Conservation (phyloP, 441 rosid genomes). For the Breynia disticha region DNA sequence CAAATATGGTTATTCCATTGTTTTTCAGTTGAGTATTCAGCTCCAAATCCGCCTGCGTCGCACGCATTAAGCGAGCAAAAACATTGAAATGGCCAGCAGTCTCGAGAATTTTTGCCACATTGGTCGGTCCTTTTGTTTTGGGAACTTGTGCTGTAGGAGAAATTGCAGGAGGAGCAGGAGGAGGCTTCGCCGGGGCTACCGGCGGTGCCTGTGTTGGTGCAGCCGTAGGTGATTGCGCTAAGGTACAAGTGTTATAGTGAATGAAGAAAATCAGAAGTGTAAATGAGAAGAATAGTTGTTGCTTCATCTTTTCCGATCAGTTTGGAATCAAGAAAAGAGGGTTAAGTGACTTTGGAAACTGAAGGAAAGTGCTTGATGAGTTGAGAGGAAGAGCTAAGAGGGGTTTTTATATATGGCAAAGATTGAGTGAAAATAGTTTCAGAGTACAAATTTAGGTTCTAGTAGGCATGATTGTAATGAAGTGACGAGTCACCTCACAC, state of each 20-base stretch:
- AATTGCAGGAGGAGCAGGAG: not conserved
- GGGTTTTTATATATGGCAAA: too few relatives aligned
- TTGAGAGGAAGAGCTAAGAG: too few relatives aligned
- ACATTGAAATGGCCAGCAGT: conserved; percentile 54
- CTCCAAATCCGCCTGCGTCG: conserved; percentile 41
- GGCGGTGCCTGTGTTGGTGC: conserved; percentile 17
- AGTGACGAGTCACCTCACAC: too few relatives aligned
- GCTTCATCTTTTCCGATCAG: conserved; percentile 17
- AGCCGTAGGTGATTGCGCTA: conserved; percentile 23
- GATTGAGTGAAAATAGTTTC: too few relatives aligned
- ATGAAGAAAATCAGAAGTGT: conserved; percentile 27
- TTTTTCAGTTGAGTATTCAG: conserved; percentile 45
- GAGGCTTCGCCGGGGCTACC: conserved; percentile 21
- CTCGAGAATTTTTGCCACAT: conserved; percentile 35
- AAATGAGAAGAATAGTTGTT: conserved; percentile 10
- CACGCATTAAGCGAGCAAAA: conserved; percentile 41
- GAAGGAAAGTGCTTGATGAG: too few relatives aligned
- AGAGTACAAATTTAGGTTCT: too few relatives aligned
- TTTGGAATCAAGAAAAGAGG: not conserved
- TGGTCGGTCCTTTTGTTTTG: not conserved
- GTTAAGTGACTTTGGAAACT: too few relatives aligned
- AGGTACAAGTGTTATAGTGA: conserved; percentile 12
- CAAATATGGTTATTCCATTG: conserved; percentile 65
- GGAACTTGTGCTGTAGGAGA: not conserved
- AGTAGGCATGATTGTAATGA: too few relatives aligned